phyloP scores from a whole-genome alignment of 768 basidiomycete species.

The Lepiota brunneoincarnata region DNA sequence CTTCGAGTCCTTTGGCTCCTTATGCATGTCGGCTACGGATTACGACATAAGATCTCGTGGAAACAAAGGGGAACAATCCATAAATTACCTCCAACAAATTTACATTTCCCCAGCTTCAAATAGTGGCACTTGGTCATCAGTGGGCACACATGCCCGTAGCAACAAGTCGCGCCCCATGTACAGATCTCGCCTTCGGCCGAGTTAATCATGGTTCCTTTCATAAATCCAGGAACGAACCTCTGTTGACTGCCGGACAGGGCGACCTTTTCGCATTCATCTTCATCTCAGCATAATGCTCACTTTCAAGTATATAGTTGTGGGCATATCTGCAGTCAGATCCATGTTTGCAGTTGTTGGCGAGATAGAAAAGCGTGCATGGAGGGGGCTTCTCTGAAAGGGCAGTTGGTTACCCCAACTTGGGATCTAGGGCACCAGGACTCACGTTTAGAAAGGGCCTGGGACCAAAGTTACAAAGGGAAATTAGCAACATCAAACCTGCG shows the following conservation, averaged over 20 bases:
- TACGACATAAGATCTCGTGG: constrained; percentile 18
- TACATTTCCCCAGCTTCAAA: constrained; percentile 56
- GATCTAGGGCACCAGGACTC: constrained; percentile 23
- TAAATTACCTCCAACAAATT: constrained; percentile 55
- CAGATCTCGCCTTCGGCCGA: constrained; percentile 46
- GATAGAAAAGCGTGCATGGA: constrained; percentile 66
- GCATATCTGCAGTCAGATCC: constrained; percentile 57
- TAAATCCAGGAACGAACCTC: constrained; percentile 34
- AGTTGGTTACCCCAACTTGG: constrained; percentile 10
- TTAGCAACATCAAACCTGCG: constrained; percentile 11
- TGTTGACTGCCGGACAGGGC: constrained; percentile 58
- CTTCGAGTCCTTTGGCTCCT: constrained; percentile 22
- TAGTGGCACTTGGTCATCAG: constrained; percentile 39
- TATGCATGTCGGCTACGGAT: constrained; percentile 38
- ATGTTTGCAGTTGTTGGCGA: constrained; percentile 53
- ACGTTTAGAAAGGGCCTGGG: constrained; percentile 62
- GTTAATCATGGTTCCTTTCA: neutral
- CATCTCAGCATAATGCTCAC: constrained; percentile 52
- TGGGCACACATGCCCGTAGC: constrained; percentile 52
- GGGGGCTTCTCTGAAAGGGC: constrained; percentile 52
- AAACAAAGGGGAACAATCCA: neutral
- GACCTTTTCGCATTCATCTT: constrained; percentile 56
- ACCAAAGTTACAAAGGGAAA: constrained; percentile 19
- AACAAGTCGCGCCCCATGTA: constrained; percentile 58
- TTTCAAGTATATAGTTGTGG: constrained; percentile 58